These are phyloP conservation scores for Phytophthora kernoviae DNA, from an alignment of 352 stramenopile genomes.

Conservation along the genomic window DNA sequence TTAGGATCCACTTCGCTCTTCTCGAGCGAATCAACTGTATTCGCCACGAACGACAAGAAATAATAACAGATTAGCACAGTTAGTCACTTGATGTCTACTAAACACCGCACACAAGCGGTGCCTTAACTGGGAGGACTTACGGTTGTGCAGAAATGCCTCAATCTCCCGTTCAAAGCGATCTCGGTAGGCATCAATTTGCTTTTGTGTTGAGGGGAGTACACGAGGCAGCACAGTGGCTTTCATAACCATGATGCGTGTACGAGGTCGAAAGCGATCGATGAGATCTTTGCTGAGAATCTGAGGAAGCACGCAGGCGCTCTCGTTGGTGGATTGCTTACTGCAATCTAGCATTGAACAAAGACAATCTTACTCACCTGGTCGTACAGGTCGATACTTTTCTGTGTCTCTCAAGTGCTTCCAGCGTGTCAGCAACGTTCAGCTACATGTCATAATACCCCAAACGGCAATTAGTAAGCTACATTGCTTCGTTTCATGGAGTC, in stretches of 20 bases:
- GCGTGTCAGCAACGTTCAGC: conserved; percentile 57
- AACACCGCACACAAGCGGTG: neutral
- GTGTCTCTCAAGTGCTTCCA: conserved; percentile 67
- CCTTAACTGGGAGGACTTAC: too few relatives aligned
- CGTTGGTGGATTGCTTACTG: neutral
- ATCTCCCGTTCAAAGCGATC: conserved; percentile 51
- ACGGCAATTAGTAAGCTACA: neutral
- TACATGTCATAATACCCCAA: conserved; percentile 19
- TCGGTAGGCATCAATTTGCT: conserved; percentile 53
- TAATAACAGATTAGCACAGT: neutral
- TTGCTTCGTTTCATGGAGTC: neutral
- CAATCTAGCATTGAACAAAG: neutral
- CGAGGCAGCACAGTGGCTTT: conserved; percentile 66
- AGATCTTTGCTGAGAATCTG: conserved; percentile 38
- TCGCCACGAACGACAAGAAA: neutral
- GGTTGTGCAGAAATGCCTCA: conserved; percentile 32
- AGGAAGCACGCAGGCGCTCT: neutral
- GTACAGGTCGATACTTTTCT: conserved; percentile 60
- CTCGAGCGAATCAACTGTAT: conserved; percentile 38
- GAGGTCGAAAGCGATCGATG: conserved; percentile 23
- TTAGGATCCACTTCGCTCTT: conserved; percentile 54
- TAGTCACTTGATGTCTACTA: too few relatives aligned
- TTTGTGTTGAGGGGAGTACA: conserved; percentile 57
- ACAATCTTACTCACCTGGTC: conserved; percentile 34
- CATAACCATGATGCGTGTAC: conserved; percentile 59